Evolutionary conservation across 192 early-diverging fungal genomes (phyloP), one percentile per base, ranked within the genome.

Genomic region (Lunasporangiospora selenospora): DNA sequence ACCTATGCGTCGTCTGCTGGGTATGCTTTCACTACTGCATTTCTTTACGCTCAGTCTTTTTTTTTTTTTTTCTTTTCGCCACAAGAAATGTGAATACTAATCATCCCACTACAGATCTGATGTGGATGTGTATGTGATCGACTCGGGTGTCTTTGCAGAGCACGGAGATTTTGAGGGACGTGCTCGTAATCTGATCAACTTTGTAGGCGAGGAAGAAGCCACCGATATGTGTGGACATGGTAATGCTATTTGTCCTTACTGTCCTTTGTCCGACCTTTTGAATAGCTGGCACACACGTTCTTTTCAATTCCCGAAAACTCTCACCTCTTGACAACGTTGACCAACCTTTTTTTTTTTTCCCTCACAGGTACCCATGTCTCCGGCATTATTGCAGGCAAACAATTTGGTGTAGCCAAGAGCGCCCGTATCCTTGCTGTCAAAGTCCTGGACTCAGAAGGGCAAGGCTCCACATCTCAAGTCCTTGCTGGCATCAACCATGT

Each of bases 371-470:
- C 83, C 2, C 81, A 83, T 36, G 76, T 80, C 4, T 57, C 83
- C 30, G 80, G 73, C 19, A 85, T 81, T 50, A 58, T 69, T 56
- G 92, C 87, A 15, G 92, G 92, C 48, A 83, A 80, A 56, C 82
- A 76, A n/a, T 97, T 83, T 60, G 95, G 95, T 44, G 92, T 97
- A 18, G 91, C 95, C 67, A 97, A 97, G 81, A 78, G 83, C 19
- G 92, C 90, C 1, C 67, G 83, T 16, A 66, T 92, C 39, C 83
- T 93, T 3, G 93, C 95, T 6, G 89, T 97, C 81, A 97, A 97
- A 79, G 95, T 97, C 21, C 82, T 97, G 50, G 32, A 77, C 54
- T 39, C 73, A 19, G 55, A 79, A 18, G 87, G 85, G 0, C 65
- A 58, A 10, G 87, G 87, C 6, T 57, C 63, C 15, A 75, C 65